A percentile compares a stretch with the other conserved stretches of the same genome.
These are phyloP conservation scores for Phaeosphaeria sp. DNA, from an alignment of 2,329 filamentous ascomycete species.

Conservation along the genomic window DNA sequence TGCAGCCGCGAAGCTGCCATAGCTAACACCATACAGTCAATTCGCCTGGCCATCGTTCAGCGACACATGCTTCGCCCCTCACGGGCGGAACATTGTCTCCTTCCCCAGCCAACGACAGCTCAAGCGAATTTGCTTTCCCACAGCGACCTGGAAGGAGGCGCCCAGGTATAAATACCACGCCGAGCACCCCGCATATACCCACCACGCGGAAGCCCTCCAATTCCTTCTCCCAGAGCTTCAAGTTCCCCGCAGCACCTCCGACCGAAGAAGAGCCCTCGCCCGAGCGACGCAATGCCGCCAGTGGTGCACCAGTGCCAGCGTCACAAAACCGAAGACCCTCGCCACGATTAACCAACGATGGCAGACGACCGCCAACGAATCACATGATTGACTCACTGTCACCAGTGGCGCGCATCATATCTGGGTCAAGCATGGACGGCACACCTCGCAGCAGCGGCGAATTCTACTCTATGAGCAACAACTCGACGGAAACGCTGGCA, in stretches of 20 bases:
- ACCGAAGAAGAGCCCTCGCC: slow-evolving; percentile 30
- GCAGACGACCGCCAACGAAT: slow-evolving; percentile 48
- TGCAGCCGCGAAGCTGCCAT: slow-evolving; percentile 1
- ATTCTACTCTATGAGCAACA: slow-evolving; percentile 93
- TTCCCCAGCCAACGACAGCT: slow-evolving; percentile 31
- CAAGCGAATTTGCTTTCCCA: slow-evolving; percentile 39
- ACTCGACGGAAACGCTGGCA: slow-evolving; percentile 89
- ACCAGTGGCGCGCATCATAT: slow-evolving; percentile 73
- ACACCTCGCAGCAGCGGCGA: slow-evolving; percentile 93
- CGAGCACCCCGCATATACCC: slow-evolving; percentile 50
- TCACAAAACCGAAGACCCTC: slow-evolving; percentile 37
- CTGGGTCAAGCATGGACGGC: slow-evolving; percentile 74
- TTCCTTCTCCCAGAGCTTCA: slow-evolving; percentile 59
- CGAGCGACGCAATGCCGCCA: slow-evolving; percentile 24
- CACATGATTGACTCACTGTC: slow-evolving; percentile 60
- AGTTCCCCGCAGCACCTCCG: slow-evolving; percentile 59
- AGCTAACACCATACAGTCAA: slow-evolving; percentile 33
- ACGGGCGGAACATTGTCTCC: slow-evolving; percentile 49
- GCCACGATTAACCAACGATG: slow-evolving; percentile 25
- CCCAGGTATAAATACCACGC: slow-evolving; percentile 44
- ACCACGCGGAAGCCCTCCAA: slow-evolving; percentile 49
- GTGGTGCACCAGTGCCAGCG: slow-evolving; percentile 47
- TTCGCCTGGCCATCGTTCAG: slow-evolving; percentile 40
- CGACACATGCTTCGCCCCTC: slow-evolving; percentile 52
- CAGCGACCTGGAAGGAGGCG: slow-evolving; percentile 33